Evolutionary conservation across 1,284 basidiomycete species (phyloP).

Genomic region (Somion occarium): DNA sequence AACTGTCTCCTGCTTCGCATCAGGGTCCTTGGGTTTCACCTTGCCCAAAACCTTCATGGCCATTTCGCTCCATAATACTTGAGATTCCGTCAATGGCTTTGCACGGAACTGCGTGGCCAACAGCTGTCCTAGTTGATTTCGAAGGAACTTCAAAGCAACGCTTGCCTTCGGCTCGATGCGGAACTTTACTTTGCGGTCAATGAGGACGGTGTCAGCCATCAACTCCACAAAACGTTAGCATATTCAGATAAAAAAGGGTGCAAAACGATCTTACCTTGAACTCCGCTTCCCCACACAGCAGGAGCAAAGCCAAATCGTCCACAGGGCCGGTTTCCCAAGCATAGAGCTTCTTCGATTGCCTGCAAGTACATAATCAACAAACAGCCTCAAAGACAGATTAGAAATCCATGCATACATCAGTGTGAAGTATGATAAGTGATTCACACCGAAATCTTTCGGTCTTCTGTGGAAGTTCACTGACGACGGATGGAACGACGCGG

Average conservation of each 20-base stretch:
- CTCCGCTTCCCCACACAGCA: slow-evolving; percentile 91
- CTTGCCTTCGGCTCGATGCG: slow-evolving; percentile 67
- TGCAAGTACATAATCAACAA: slow-evolving; percentile 24
- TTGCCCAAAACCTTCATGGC: slow-evolving; percentile 60
- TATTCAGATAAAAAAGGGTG: slow-evolving; percentile 6
- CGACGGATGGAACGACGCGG: slow-evolving; percentile 85
- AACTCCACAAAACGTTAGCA: too few species aligned
- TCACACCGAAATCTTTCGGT: slow-evolving; percentile 67
- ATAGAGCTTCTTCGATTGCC: slow-evolving; percentile 91
- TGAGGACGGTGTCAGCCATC: slow-evolving; percentile 62
- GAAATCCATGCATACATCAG: slow-evolving; percentile 60
- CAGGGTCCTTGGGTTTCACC: slow-evolving; percentile 31
- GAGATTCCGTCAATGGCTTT: slow-evolving; percentile 53
- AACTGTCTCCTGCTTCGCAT: slow-evolving; percentile 22
- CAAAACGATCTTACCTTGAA: slow-evolving; percentile 59
- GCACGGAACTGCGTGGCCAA: slow-evolving; percentile 66
- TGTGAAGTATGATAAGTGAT: slow-evolving; percentile 84
- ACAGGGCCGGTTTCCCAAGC: slow-evolving; percentile 96
- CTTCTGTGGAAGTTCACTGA: slow-evolving; percentile 80
- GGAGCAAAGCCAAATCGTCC: slow-evolving; percentile 77
- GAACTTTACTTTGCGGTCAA: slow-evolving; percentile 87
- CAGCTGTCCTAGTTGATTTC: slow-evolving; percentile 59
- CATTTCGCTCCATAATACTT: slow-evolving; percentile 68
- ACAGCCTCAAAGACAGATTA: slow-evolving; percentile 14
- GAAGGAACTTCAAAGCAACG: slow-evolving; percentile 79